Evolutionary conservation across 2,329 filamentous ascomycete genomes (phyloP).

Genomic region (Sporothrix humicola): DNA sequence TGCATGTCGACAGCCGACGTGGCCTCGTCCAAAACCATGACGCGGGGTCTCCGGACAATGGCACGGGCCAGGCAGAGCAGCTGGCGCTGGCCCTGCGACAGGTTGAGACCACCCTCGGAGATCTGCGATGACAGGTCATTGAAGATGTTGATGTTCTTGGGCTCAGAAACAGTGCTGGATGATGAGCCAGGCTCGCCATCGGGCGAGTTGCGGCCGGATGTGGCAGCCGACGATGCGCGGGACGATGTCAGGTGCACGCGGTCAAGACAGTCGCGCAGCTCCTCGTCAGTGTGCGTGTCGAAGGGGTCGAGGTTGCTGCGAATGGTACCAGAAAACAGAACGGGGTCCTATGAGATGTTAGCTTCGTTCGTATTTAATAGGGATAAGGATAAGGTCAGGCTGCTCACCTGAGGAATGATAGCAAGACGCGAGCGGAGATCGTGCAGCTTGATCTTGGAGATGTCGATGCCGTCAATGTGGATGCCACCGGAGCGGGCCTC

Average conservation of each 20-base stretch:
- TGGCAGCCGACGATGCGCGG: conserved; percentile 44
- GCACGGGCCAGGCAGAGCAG: conserved; percentile 75
- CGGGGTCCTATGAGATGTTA: conserved; percentile 64
- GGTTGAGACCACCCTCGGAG: conserved; percentile 73
- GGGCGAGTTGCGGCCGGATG: conserved; percentile 50
- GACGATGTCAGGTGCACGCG: conserved; percentile 67
- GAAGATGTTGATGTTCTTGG: conserved; percentile 68
- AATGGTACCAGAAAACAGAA: conserved; percentile 80
- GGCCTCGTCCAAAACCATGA: conserved; percentile 82
- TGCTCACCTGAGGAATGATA: conserved; percentile 71
- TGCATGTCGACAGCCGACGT: conserved; percentile 80
- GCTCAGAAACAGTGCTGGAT: conserved; percentile 45
- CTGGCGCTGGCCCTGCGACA: conserved; percentile 78
- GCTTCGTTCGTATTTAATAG: too few relatives aligned
- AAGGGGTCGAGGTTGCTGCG: conserved; percentile 80
- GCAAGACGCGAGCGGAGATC: conserved; percentile 75
- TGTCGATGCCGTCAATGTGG: conserved; percentile 74
- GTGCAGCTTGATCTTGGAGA: conserved; percentile 72
- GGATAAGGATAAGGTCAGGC: not conserved
- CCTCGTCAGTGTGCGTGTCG: conserved; percentile 68
- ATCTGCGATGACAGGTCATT: conserved; percentile 65
- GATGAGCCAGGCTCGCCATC: conserved; percentile 33
- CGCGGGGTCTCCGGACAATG: conserved; percentile 72
- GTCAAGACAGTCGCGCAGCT: conserved; percentile 71
- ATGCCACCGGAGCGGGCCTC: conserved; percentile 70